Conservation (phyloP, 2,329 filamentous ascomycete species). For the Claviceps cyperi region DNA sequence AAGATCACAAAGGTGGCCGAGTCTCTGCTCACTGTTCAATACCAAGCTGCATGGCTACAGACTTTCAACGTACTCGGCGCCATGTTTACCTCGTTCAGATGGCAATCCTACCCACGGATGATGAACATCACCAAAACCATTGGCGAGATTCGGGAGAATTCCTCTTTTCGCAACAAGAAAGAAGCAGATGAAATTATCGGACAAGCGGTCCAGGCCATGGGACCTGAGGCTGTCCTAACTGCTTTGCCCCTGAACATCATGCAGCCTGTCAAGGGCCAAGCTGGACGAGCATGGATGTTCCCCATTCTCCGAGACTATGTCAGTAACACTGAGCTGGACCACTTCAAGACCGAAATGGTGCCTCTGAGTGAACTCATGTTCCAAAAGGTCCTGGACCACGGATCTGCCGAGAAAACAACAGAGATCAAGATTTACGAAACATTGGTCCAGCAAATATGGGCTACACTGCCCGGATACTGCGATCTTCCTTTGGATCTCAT, state of each 20-base stretch:
- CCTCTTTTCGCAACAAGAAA: slow-evolving; percentile 85
- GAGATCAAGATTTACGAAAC: slow-evolving; percentile 98
- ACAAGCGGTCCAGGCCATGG: slow-evolving; percentile 78
- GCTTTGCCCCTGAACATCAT: slow-evolving; percentile 77
- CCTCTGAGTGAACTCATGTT: slow-evolving; percentile 84
- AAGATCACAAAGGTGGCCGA: slow-evolving; percentile 62
- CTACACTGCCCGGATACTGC: slow-evolving; percentile 84
- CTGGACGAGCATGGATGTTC: slow-evolving; percentile 86
- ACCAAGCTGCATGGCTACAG: slow-evolving; percentile 87
- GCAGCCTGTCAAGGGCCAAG: slow-evolving; percentile 60
- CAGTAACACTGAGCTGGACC: slow-evolving; percentile 71
- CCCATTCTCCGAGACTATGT: slow-evolving; percentile 81
- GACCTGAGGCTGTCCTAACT: slow-evolving; percentile 67
- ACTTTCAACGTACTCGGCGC: slow-evolving; percentile 79
- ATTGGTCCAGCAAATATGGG: slow-evolving; percentile 90
- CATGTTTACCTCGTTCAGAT: slow-evolving; percentile 75
- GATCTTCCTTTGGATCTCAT: slow-evolving; percentile 71
- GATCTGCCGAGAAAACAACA: slow-evolving; percentile 74
- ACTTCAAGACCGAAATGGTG: slow-evolving; percentile 77
- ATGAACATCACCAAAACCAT: slow-evolving; percentile 61
- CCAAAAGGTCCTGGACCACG: slow-evolving; percentile 74
- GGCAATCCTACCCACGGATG: slow-evolving; percentile 70
- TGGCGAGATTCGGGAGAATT: slow-evolving; percentile 75
- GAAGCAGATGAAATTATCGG: slow-evolving; percentile 85
- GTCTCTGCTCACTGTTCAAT: slow-evolving; percentile 72